A percentile compares a stretch with the other conserved stretches of the same genome.
phyloP scores from a whole-genome alignment of 2,329 filamentous ascomycete genomes.

The Exophiala oligosperma region DNA sequence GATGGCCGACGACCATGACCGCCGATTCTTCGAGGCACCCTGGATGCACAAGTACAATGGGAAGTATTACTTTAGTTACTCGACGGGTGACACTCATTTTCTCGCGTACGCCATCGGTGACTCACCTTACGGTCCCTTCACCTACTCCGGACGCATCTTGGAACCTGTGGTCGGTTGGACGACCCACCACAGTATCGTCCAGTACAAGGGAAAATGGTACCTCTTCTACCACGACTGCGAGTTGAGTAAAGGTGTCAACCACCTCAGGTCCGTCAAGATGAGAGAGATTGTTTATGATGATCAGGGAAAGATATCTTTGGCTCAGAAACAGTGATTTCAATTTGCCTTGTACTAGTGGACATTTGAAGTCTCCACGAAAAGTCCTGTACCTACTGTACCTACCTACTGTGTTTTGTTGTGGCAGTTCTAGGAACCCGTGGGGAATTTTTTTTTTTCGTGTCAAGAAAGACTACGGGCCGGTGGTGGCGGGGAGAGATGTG shows the following conservation, averaged over 20 bases:
- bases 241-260: constrained; percentile 66
- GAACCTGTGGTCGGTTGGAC: constrained; percentile 80
- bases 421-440: no score
- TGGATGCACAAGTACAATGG: constrained; percentile 74
- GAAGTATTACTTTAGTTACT: constrained; percentile 75
- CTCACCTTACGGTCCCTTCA: constrained; percentile 70
- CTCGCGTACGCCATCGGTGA: constrained; percentile 68
- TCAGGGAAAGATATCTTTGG: constrained; percentile 16
- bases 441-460: no score
- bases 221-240: constrained; percentile 76
- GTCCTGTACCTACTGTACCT: no score
- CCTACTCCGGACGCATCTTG: constrained; percentile 68
- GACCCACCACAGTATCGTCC: constrained; percentile 76
- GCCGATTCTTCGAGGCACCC: constrained; percentile 77
- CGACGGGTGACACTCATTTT: constrained; percentile 75
- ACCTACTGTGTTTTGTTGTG: no score
- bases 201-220: constrained; percentile 71
- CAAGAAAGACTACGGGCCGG: no score
- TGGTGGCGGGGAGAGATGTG: no score
- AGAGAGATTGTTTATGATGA: constrained; percentile 57
- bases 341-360: no score
- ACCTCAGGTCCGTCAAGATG: constrained; percentile 72
- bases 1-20: constrained; percentile 66
- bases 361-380: no score
- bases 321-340: constrained; percentile 18